Conservation (phyloP, 176 grass and related monocot species). For the Paspalum vaginatum region DNA sequence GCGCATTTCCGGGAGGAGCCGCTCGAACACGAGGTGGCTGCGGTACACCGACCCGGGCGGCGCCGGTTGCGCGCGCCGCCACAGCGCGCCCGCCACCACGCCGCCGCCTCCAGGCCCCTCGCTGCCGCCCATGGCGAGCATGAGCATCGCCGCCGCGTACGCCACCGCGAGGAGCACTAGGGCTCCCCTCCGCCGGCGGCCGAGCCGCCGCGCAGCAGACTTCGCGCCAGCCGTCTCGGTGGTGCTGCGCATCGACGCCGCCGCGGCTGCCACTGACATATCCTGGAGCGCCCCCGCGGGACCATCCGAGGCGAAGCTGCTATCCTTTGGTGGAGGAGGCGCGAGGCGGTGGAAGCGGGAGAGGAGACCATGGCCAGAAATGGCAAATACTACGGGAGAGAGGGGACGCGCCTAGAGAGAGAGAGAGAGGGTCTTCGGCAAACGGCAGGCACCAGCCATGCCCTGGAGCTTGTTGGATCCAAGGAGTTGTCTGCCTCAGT, state of each 20-base stretch:
- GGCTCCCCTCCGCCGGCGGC: constrained; percentile 44
- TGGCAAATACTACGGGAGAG: neutral
- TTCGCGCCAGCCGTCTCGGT: constrained; percentile 19
- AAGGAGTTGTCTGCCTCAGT: too few relatives aligned
- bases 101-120: constrained; percentile 32
- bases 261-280: constrained; percentile 22
- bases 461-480: too few relatives aligned
- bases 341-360: neutral
- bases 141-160: constrained; percentile 52
- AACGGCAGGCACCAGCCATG: too few relatives aligned
- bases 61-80: constrained; percentile 21
- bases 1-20: constrained; percentile 73
- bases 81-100: constrained; percentile 35
- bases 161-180: constrained; percentile 61
- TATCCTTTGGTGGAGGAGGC: neutral
- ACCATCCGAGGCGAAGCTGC: constrained; percentile 29
- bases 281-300: constrained; percentile 5
- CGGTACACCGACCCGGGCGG: constrained; percentile 76
- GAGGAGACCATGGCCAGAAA: constrained; percentile 27
- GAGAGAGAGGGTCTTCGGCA: too few relatives aligned
- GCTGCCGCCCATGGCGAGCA: constrained; percentile 43
- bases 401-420: too few relatives aligned
- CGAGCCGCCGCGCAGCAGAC: constrained; percentile 36
- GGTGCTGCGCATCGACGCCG: constrained; percentile 35
- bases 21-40: constrained; percentile 75